Conservation (phyloP, 1,284 basidiomycete genomes). For the Ganoderma meredithae region DNA sequence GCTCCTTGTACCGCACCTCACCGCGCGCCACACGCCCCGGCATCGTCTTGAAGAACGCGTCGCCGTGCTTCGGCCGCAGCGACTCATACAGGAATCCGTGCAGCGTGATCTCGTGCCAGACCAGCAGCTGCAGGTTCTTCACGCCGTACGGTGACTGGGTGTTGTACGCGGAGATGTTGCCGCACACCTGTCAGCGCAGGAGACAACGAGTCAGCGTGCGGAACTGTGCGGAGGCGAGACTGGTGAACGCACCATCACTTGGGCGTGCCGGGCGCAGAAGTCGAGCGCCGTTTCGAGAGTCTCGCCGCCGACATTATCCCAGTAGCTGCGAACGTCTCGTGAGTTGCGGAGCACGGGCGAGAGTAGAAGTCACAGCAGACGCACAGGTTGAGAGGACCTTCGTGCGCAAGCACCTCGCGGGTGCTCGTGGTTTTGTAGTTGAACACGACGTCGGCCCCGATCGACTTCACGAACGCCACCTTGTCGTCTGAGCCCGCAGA, state of each 20-base stretch:
- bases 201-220: background rate
- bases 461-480: conserved; percentile 63
- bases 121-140: conserved; percentile 46
- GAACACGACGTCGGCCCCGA: conserved; percentile 47
- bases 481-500: conserved; percentile 79
- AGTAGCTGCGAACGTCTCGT: conserved; percentile 45
- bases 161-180: conserved; percentile 45
- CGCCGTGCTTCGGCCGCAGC: conserved; percentile 48
- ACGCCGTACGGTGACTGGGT: conserved; percentile 33
- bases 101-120: conserved; percentile 60
- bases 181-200: conserved; percentile 28
- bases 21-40: conserved; percentile 60
- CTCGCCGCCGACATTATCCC: conserved; percentile 69
- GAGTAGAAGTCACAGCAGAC: conserved; percentile 5
- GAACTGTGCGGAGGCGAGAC: background rate
- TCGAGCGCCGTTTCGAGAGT: conserved; percentile 63
- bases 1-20: conserved; percentile 66
- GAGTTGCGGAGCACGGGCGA: background rate
- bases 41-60: conserved; percentile 60
- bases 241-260: conserved; percentile 58
- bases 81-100: conserved; percentile 63
- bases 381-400: conserved; percentile 55
- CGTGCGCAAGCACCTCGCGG: background rate
- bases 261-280: conserved; percentile 53
- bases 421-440: conserved; percentile 69